These are phyloP conservation scores for Trichoderma parareesei DNA, from an alignment of 495 filamentous ascomycete species.

Conservation along the genomic window DNA sequence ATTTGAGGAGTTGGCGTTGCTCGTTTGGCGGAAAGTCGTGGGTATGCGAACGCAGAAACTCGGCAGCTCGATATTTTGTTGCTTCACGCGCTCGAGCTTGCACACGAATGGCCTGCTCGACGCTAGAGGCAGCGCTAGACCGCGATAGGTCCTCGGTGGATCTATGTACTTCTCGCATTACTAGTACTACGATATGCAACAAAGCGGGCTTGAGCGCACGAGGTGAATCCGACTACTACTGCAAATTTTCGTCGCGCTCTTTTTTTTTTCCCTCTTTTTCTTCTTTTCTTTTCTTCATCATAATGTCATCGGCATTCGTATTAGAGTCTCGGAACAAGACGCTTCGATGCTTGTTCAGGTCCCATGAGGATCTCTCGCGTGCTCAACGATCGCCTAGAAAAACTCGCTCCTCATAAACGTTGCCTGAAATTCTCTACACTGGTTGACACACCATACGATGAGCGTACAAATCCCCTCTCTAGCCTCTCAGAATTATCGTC, in stretches of 20 bases:
- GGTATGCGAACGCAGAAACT: neutral
- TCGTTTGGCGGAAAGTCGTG: neutral
- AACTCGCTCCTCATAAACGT: conserved; percentile 57
- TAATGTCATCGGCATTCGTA: conserved; percentile 91
- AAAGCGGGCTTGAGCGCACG: neutral
- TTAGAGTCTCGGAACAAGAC: conserved; percentile 99
- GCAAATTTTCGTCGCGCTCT: conserved; percentile 8
- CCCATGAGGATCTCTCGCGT: conserved; percentile 73
- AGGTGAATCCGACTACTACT: neutral
- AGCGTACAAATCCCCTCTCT: conserved; percentile 30
- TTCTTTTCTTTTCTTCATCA: conserved; percentile 47
- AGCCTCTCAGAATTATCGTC: neutral
- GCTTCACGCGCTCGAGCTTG: conserved; percentile 5
- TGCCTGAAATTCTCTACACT: conserved; percentile 46
- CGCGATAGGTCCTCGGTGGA: neutral
- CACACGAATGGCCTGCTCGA: neutral
- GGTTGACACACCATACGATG: conserved; percentile 38
- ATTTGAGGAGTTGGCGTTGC: neutral
- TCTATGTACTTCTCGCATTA: neutral
- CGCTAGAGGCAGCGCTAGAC: neutral
- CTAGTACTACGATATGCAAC: conserved; percentile 4
- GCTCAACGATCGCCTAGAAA: conserved; percentile 98
- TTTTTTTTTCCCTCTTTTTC: conserved; percentile 18
- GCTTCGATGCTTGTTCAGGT: conserved; percentile 92
- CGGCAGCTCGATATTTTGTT: conserved; percentile 6